Conservation (phyloP, 2,329 filamentous ascomycete genomes). For the Trichoderma harzianum region DNA sequence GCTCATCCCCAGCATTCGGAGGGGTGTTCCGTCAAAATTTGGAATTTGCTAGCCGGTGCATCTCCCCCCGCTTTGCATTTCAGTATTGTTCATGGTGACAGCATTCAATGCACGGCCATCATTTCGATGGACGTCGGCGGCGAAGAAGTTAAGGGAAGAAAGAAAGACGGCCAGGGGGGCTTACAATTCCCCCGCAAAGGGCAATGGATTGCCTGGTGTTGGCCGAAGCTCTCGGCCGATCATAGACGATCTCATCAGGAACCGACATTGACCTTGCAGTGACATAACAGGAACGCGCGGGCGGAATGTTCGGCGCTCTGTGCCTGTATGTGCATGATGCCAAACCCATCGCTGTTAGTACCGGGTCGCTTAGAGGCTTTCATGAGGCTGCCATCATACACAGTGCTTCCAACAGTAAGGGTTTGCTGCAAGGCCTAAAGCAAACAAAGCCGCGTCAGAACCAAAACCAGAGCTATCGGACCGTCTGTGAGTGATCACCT, state of each 20-base stretch:
- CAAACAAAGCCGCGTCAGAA: neutral
- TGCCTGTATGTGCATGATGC: neutral
- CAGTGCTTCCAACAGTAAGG: neutral
- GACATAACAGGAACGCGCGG: neutral
- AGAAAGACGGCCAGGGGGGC: neutral
- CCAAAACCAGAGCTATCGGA: conserved; percentile 14
- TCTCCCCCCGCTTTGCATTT: neutral
- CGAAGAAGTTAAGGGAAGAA: neutral
- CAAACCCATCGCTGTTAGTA: neutral
- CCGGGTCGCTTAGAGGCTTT: neutral
- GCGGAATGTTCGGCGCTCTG: neutral
- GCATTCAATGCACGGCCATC: neutral
- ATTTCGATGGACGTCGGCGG: neutral
- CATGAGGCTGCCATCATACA: conserved; percentile 6
- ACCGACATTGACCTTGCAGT: neutral
- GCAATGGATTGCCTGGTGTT: neutral
- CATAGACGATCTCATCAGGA: neutral
- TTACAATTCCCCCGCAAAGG: neutral
- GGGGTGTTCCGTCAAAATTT: neutral
- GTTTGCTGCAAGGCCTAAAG: neutral
- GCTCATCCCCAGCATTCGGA: neutral
- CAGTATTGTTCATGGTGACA: neutral
- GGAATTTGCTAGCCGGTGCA: neutral
- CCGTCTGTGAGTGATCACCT: conserved; percentile 16
- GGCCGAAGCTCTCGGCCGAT: neutral